phyloP scores from a whole-genome alignment of 164 flowering plant genomes.

The Piper betle region DNA sequence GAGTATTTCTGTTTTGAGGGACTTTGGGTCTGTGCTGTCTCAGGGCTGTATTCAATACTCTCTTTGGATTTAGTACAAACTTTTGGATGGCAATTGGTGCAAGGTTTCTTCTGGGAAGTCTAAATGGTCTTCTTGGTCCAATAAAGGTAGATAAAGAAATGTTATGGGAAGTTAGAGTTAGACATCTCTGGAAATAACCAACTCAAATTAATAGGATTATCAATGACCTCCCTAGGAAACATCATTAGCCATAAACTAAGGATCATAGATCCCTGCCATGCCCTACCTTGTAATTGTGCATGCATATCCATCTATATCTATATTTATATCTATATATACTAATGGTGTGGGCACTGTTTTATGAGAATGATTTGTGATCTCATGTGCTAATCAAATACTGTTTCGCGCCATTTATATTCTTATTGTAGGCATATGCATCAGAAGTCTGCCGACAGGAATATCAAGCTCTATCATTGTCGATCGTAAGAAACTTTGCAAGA shows the following conservation, averaged over 20 bases:
- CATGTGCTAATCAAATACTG: no score
- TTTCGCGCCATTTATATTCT: no score
- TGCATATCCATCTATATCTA: no score
- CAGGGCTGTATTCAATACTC: constrained; percentile 47
- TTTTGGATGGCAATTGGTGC: constrained; percentile 63
- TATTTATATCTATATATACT: no score
- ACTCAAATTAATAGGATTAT: no score
- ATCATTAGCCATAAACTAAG: no score
- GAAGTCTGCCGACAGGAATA: constrained; percentile 56
- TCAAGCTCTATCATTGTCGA: constrained; percentile 53
- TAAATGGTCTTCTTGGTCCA: constrained; percentile 49
- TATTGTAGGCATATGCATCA: constrained; percentile 49
- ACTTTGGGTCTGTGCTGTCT: background rate
- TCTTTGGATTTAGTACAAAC: constrained; percentile 55
- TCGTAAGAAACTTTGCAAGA: constrained; percentile 25
- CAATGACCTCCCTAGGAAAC: no score
- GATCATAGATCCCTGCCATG: no score
- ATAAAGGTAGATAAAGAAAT: constrained; percentile 26
- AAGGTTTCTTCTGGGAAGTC: constrained; percentile 60
- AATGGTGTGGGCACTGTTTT: no score
- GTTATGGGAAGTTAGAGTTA: background rate
- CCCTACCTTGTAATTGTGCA: no score
- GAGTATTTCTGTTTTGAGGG: background rate
- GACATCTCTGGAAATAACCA: no score
- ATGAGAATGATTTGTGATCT: no score